Percentiles rank a stretch among this genome's conserved stretches.
Conservation (phyloP, 108 stramenopile species). For the Stephanodiscus minutulus region DNA sequence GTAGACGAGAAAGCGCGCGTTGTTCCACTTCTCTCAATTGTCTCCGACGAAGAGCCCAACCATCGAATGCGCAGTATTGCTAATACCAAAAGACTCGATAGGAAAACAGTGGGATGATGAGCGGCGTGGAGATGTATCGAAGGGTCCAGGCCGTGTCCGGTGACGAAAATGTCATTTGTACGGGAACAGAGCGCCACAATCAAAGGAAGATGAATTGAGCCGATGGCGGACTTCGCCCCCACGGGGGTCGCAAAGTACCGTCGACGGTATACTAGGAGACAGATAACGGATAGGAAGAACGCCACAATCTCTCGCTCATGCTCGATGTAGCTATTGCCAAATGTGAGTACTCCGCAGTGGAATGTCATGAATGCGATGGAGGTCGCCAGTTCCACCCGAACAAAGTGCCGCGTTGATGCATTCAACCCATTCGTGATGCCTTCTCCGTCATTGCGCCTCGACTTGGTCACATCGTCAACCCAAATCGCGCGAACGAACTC, state of each 20-base stretch:
- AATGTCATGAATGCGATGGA: slow-evolving; percentile 60
- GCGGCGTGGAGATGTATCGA: slow-evolving; percentile 72
- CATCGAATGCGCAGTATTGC: slow-evolving; percentile 43
- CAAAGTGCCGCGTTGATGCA: slow-evolving; percentile 23
- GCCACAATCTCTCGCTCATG: slow-evolving; percentile 63
- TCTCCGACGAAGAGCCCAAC: slow-evolving; percentile 4
- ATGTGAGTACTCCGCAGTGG: slow-evolving; percentile 70
- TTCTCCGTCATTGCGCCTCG: background rate
- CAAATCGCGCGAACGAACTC: slow-evolving; percentile 16
- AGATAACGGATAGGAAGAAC: slow-evolving; percentile 65
- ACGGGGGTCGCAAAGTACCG: slow-evolving; percentile 23
- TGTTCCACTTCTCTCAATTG: background rate
- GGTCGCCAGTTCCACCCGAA: slow-evolving; percentile 40
- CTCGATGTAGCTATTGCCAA: slow-evolving; percentile 82
- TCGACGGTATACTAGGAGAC: slow-evolving; percentile 43
- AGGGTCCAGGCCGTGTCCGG: slow-evolving; percentile 84
- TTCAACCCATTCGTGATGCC: background rate
- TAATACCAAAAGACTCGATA: slow-evolving; percentile 55
- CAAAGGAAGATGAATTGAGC: slow-evolving; percentile 34
- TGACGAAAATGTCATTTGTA: slow-evolving; percentile 56
- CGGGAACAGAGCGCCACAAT: slow-evolving; percentile 58
- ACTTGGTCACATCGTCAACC: background rate
- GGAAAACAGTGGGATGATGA: slow-evolving; percentile 63
- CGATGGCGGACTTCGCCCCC: background rate
- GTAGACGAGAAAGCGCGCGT: slow-evolving; percentile 16